Percentiles rank a stretch among this genome's conserved stretches.
Conservation (phyloP, 1,139 yeast genomes). For the Pichia sorboxylosa region DNA sequence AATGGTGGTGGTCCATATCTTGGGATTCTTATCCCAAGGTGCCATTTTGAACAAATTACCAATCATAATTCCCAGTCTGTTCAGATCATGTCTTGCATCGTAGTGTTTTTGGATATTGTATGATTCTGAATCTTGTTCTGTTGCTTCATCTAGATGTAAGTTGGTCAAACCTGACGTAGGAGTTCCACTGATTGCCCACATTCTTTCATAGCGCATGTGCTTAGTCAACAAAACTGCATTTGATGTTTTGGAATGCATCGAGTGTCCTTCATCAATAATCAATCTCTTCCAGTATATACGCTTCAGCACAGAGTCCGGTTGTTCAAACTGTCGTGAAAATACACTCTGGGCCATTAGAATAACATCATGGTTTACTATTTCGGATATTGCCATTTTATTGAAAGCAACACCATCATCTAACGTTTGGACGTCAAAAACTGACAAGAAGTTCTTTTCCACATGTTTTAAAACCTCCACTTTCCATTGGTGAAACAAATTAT, state of each 20-base stretch:
- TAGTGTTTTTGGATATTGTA: conserved; percentile 27
- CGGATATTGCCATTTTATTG: conserved; percentile 23
- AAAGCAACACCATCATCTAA: conserved; percentile 5
- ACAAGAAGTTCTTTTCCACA: conserved; percentile 28
- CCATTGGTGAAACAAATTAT: conserved; percentile 61
- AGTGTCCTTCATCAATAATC: conserved; percentile 67
- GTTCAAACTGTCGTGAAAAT: conserved; percentile 31
- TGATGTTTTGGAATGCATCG: conserved; percentile 41
- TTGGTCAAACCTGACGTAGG: conserved; percentile 62
- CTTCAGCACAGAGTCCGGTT: conserved; percentile 27
- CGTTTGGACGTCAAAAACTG: conserved; percentile 23
- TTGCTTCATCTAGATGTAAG: conserved; percentile 43
- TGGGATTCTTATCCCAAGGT: conserved; percentile 41
- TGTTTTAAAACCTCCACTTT: conserved; percentile 46
- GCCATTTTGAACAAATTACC: conserved; percentile 45
- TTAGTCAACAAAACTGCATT: conserved; percentile 39
- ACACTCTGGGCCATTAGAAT: conserved; percentile 39
- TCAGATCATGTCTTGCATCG: conserved; percentile 40
- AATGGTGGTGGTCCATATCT: conserved; percentile 36
- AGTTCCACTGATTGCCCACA: conserved; percentile 69
- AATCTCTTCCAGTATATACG: conserved; percentile 53
- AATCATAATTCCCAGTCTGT: conserved; percentile 41
- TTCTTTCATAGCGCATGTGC: conserved; percentile 41
- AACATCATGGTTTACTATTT: conserved; percentile 36
- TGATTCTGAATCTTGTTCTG: conserved; percentile 28